These are phyloP conservation scores for Suillus brevipes DNA, from an alignment of 768 basidiomycete genomes.

Conservation along the genomic window DNA sequence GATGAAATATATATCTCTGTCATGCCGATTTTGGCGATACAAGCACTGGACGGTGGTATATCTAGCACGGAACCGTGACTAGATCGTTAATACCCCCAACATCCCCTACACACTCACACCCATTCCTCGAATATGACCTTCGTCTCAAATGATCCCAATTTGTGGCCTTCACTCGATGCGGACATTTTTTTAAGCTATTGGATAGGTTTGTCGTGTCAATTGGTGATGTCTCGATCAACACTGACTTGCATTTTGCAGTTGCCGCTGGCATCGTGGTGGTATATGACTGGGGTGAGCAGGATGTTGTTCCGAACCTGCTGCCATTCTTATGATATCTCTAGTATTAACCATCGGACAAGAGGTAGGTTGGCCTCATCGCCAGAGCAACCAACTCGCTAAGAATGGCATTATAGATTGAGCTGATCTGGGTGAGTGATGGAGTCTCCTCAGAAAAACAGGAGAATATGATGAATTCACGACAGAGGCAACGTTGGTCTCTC, in stretches of 20 bases:
- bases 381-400: background rate
- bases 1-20: background rate
- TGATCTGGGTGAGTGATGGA: background rate
- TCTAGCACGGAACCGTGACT: background rate
- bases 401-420: background rate
- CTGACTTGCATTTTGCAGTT: background rate
- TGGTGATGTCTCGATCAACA: background rate
- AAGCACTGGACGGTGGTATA: background rate
- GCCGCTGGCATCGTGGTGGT: background rate
- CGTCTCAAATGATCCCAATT: background rate
- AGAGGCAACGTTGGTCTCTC: background rate
- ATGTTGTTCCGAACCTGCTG: background rate
- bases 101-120: too few species aligned
- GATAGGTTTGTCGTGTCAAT: background rate
- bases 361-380: background rate
- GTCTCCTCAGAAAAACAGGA: background rate
- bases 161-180: background rate
- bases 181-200: background rate
- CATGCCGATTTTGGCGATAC: background rate
- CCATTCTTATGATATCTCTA: background rate
- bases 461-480: background rate
- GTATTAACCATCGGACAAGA: background rate
- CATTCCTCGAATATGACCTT: background rate
- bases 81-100: background rate
- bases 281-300: background rate